Conservation (phyloP, 257 asterid genomes). For the Salvia splendens region DNA sequence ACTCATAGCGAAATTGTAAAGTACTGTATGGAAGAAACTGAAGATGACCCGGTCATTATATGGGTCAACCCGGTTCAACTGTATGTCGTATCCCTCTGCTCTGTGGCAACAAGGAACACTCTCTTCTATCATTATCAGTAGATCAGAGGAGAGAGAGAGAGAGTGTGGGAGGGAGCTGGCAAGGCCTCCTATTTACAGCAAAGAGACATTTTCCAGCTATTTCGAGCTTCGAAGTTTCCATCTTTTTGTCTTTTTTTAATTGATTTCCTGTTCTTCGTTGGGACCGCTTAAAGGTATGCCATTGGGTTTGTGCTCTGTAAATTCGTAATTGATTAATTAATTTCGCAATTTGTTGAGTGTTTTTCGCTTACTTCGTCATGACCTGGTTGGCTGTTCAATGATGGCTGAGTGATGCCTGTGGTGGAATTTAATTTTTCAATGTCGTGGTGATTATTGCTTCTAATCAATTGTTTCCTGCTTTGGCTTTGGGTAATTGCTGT, state of each 20-base stretch:
- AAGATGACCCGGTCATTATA: not conserved
- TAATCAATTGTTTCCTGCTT: conserved; percentile 34
- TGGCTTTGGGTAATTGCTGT: conserved; percentile 36
- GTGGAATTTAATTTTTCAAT: conserved; percentile 18
- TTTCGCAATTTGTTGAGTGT: not conserved
- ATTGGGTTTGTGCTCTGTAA: not conserved
- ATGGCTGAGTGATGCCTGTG: conserved; percentile 5
- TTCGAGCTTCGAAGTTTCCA: conserved; percentile 22
- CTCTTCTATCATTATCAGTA: conserved; percentile 29
- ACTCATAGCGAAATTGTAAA: conserved; percentile 11
- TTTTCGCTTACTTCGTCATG: not conserved
- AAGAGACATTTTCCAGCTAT: not conserved
- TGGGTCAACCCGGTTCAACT: conserved; percentile 32
- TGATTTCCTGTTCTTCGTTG: conserved; percentile 9
- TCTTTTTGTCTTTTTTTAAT: not conserved
- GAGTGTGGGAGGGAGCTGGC: conserved; percentile 25
- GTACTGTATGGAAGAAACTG: conserved; percentile 17
- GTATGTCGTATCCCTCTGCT: conserved; percentile 21
- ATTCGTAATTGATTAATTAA: not conserved
- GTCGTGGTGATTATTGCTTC: conserved; percentile 26
- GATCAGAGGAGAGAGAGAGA: conserved; percentile 15
- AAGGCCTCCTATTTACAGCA: conserved; percentile 17
- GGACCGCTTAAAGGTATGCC: conserved; percentile 27
- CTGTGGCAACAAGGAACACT: conserved; percentile 25
- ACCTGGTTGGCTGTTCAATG: conserved; percentile 19